phyloP scores from a whole-genome alignment of 257 asterid genomes.

The Solanum chiquidenum region DNA sequence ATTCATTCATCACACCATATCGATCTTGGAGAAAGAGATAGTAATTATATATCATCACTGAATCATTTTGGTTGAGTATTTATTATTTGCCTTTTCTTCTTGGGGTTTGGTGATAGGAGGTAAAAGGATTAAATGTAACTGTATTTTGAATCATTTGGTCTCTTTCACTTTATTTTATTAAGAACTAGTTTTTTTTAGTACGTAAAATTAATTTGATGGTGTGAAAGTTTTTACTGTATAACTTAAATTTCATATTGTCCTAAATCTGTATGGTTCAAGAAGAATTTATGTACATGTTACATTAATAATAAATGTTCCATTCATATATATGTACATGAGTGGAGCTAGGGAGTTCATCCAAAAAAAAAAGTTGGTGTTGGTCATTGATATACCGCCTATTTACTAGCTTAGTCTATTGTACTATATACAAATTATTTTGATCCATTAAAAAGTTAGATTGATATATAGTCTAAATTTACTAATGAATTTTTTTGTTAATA shows the following conservation, averaged over 20 bases:
- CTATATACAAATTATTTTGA: no score
- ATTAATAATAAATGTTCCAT: not conserved
- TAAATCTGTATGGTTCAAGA: not conserved
- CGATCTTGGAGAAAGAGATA: constrained; percentile 1
- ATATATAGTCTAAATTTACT: no score
- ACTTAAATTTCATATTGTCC: no score
- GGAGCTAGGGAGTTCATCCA: not conserved
- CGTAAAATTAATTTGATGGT: not conserved
- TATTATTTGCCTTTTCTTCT: not conserved
- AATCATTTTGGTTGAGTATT: constrained; percentile 1
- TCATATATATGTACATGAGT: not conserved
- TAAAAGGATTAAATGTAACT: not conserved
- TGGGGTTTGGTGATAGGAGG: constrained; percentile 1
- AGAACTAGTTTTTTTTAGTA: not conserved
- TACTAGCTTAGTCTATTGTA: not conserved
- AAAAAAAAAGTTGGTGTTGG: not conserved
- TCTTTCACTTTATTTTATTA: not conserved
- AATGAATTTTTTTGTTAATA: not conserved
- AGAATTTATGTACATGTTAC: not conserved
- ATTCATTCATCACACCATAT: not conserved
- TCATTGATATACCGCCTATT: no score
- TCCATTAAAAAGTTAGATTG: not conserved
- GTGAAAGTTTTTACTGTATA: no score
- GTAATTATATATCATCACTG: not conserved
- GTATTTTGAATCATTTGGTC: constrained; percentile 1